These are phyloP conservation scores for Eutypa lata DNA, from an alignment of 2,329 filamentous ascomycete species.

Conservation along the genomic window DNA sequence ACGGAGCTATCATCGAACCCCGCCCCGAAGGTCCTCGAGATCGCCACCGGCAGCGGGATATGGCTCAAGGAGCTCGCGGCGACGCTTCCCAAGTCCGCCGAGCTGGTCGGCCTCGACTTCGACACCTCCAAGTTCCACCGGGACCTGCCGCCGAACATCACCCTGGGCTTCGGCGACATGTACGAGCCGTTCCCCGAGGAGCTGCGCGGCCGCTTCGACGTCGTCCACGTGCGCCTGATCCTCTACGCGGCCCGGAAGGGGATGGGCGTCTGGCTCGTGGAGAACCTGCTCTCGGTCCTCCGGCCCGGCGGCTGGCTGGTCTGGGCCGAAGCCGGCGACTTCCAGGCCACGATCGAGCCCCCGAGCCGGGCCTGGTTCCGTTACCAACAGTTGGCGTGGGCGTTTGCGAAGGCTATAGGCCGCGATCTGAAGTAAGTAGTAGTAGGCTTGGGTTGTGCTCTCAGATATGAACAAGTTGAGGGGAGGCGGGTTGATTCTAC, in stretches of 20 bases:
- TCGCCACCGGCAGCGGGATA: slow-evolving; percentile 11
- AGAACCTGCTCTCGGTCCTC: slow-evolving; percentile 8
- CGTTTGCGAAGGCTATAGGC: slow-evolving; percentile 10
- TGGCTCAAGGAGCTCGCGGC: slow-evolving; percentile 11
- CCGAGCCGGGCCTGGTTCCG: slow-evolving; percentile 7
- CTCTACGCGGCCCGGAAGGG: slow-evolving; percentile 9
- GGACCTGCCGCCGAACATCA: slow-evolving; percentile 6
- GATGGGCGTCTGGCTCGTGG: background rate
- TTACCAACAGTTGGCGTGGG: slow-evolving; percentile 10
- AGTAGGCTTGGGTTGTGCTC: too few relatives aligned
- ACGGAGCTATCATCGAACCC: slow-evolving; percentile 2
- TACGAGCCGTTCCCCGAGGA: slow-evolving; percentile 10
- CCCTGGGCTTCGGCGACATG: slow-evolving; percentile 5
- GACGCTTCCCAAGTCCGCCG: slow-evolving; percentile 7
- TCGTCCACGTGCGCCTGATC: slow-evolving; percentile 13
- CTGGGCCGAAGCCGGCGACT: slow-evolving; percentile 3
- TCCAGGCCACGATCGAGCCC: background rate
- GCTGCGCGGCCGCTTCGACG: slow-evolving; percentile 8
- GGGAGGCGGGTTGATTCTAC: too few relatives aligned
- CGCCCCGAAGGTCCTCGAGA: slow-evolving; percentile 7
- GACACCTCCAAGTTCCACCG: slow-evolving; percentile 12
- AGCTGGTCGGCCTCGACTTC: slow-evolving; percentile 13
- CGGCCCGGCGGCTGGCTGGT: slow-evolving; percentile 13
- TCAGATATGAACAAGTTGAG: too few relatives aligned
- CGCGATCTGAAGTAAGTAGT: slow-evolving; percentile 13